A percentile compares a stretch with the other conserved stretches of the same genome.
These are phyloP conservation scores for Nicotiana tabacum DNA, from an alignment of 257 asterid genomes.

Conservation along the genomic window DNA sequence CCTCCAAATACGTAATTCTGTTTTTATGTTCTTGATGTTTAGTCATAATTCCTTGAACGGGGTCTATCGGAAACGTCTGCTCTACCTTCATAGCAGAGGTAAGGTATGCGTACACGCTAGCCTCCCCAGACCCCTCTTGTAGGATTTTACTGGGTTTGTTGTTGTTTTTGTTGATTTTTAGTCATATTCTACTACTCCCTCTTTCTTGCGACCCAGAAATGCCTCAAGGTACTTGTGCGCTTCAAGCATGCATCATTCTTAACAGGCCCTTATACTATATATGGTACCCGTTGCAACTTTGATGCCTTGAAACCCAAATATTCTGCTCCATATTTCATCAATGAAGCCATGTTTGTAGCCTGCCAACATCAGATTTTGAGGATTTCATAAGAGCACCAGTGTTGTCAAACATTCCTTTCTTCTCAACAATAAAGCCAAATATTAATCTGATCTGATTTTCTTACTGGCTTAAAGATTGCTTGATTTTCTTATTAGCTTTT, in stretches of 20 bases:
- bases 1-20: neutral
- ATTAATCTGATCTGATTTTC: neutral
- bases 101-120: too few species aligned
- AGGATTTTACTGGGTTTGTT: too few species aligned
- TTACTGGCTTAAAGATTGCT: neutral
- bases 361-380: neutral
- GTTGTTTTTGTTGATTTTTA: neutral
- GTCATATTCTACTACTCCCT: neutral
- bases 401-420: neutral
- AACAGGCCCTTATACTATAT: neutral
- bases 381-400: neutral
- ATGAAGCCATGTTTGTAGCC: neutral
- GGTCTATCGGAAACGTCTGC: too few species aligned
- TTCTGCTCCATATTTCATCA: neutral
- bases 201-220: neutral
- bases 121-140: too few species aligned
- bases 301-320: neutral
- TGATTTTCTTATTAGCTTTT: neutral
- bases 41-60: neutral
- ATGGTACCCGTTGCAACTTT: neutral
- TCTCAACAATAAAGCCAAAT: neutral
- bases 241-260: neutral
- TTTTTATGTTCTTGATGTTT: neutral
- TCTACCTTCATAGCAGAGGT: too few species aligned
- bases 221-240: neutral